Evolutionary conservation across 306 rosid species (phyloP).

Genomic region (Senna tora): DNA sequence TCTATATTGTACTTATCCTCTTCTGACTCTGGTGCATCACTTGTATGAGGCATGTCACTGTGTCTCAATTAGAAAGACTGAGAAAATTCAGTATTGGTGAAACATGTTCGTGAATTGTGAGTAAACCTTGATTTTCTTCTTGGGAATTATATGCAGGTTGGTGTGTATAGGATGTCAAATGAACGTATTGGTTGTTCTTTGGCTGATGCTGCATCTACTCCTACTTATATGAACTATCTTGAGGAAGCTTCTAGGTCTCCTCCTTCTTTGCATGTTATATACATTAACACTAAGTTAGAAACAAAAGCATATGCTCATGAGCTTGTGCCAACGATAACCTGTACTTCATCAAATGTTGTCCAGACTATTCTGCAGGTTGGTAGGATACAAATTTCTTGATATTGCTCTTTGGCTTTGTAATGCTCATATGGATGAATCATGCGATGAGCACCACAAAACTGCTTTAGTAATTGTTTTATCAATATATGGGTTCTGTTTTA

Average conservation of each 20-base stretch:
- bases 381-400: conserved; percentile 8
- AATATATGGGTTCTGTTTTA: conserved; percentile 15
- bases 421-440: conserved; percentile 31
- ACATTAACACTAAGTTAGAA: conserved; percentile 88
- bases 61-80: conserved; percentile 7
- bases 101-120: conserved; percentile 21
- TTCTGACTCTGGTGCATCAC: conserved; percentile 13
- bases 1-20: conserved; percentile 12
- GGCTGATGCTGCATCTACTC: conserved; percentile 92
- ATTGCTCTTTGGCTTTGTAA: conserved; percentile 15
- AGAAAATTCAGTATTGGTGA: conserved; percentile 24
- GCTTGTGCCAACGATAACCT: conserved; percentile 96
- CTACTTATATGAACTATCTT: conserved; percentile 83
- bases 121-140: conserved; percentile 25
- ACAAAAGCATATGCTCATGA: conserved; percentile 96
- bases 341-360: conserved; percentile 96
- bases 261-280: conserved; percentile 85
- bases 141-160: conserved; percentile 65
- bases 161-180: conserved; percentile 87
- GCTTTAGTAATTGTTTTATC: conserved; percentile 8
- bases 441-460: conserved; percentile 16
- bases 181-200: conserved; percentile 91
- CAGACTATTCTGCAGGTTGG: conserved; percentile 91
- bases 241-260: conserved; percentile 70
- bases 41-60: conserved; percentile 29